These are phyloP conservation scores for Apiotrichum porosum DNA, from an alignment of 1,284 basidiomycete species.

Conservation along the genomic window DNA sequence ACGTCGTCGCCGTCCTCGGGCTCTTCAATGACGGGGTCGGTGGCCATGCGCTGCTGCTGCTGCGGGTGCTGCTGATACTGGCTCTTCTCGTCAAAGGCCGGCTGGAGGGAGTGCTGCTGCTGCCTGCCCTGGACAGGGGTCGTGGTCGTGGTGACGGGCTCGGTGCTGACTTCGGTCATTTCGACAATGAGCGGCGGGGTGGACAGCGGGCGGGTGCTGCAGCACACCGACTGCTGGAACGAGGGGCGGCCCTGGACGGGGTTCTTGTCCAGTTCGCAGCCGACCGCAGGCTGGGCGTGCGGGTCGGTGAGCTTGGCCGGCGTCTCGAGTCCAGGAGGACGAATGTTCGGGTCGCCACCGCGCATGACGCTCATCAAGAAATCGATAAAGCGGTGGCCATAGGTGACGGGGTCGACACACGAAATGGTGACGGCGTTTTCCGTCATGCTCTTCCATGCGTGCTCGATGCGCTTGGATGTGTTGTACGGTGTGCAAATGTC, in stretches of 20 bases:
- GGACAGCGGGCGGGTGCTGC: background rate
- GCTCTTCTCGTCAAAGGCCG: background rate
- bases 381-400: constrained; percentile 76
- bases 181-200: too few species aligned
- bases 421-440: constrained; percentile 89
- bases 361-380: constrained; percentile 86
- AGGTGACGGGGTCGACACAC: constrained; percentile 77
- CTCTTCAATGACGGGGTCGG: background rate
- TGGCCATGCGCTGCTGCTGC: too few species aligned
- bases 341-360: constrained; percentile 56
- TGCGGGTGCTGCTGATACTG: too few species aligned
- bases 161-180: too few species aligned
- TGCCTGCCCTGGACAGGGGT: too few species aligned
- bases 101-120: too few species aligned
- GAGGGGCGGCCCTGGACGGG: background rate
- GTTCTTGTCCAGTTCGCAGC: background rate
- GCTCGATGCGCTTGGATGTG: constrained; percentile 73
- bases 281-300: background rate
- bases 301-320: background rate
- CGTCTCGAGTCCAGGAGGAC: constrained; percentile 34
- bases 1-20: background rate
- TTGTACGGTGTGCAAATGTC: constrained; percentile 91
- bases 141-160: too few species aligned
- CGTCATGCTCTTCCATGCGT: constrained; percentile 84
- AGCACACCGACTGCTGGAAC: background rate